Evolutionary conservation across 441 rosid species (phyloP).

Genomic region (Syzygium malaccense): DNA sequence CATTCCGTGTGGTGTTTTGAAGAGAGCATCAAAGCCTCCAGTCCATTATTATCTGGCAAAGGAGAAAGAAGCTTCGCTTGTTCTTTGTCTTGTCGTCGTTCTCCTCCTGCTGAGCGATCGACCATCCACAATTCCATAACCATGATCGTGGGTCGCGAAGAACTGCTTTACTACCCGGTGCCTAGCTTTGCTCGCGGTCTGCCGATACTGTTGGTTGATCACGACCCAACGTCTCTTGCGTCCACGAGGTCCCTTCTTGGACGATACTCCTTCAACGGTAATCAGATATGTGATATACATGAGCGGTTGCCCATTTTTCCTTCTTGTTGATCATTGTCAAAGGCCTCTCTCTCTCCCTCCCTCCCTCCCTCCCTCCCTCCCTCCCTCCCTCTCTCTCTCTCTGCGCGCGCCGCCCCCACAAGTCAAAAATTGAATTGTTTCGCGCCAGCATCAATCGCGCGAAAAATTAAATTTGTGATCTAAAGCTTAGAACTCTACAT

Average conservation of each 20-base stretch:
- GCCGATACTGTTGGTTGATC: conserved; percentile 31
- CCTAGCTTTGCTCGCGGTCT: conserved; percentile 21
- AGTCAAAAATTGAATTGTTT: neutral
- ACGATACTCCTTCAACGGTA: conserved; percentile 30
- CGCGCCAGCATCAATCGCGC: neutral
- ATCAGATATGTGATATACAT: neutral
- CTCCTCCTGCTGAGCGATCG: neutral
- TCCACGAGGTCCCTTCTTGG: conserved; percentile 24
- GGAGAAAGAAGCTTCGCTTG: neutral
- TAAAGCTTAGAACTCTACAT: neutral
- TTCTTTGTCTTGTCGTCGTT: neutral
- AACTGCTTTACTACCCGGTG: neutral
- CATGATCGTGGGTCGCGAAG: neutral
- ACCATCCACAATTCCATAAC: neutral
- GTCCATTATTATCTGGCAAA: neutral
- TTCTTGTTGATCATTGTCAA: neutral
- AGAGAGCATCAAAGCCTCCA: neutral
- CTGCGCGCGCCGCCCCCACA: fast-evolving
- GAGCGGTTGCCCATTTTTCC: neutral
- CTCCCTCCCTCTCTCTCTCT: neutral
- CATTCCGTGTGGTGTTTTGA: neutral
- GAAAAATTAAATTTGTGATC: neutral
- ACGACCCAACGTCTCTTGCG: conserved; percentile 23
- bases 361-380: neutral
- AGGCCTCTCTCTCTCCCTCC: neutral